Conservation (phyloP, 2,329 filamentous ascomycete species). For the Aspergillus sojae region DNA sequence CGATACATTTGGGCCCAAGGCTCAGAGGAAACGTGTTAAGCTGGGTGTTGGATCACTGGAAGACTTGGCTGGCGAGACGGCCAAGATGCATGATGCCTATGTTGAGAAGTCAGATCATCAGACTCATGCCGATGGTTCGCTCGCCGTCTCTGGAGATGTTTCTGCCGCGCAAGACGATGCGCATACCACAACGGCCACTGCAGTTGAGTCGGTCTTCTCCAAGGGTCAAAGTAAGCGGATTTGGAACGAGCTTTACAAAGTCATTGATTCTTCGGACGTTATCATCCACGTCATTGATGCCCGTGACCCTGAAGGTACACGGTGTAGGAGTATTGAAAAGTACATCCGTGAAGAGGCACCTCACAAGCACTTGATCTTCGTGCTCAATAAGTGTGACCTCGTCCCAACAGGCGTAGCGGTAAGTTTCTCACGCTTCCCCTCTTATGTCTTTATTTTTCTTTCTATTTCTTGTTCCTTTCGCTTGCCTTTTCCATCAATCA, state of each 20-base stretch:
- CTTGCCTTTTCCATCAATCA: constrained; percentile 22
- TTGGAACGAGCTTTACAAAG: constrained; percentile 96
- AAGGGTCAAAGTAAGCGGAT: constrained; percentile 96
- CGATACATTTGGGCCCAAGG: constrained; percentile 90
- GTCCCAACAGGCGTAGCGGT: constrained; percentile 92
- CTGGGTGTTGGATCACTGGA: constrained; percentile 78
- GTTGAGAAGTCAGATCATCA: constrained; percentile 78
- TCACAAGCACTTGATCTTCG: constrained; percentile 91
- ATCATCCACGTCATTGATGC: constrained; percentile 94
- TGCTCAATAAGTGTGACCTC: constrained; percentile 89
- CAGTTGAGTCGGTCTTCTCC: constrained; percentile 84
- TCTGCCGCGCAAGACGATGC: constrained; percentile 47
- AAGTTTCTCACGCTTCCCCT: constrained; percentile 57
- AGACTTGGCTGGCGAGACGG: constrained; percentile 78
- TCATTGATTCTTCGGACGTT: constrained; percentile 93
- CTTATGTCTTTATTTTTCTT: constrained; percentile 9
- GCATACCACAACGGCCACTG: constrained; percentile 54
- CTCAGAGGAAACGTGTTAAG: constrained; percentile 90
- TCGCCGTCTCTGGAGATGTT: constrained; percentile 59
- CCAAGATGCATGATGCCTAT: constrained; percentile 79
- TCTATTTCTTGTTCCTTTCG: constrained; percentile 5
- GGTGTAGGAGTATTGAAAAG: constrained; percentile 88
- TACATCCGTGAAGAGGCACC: constrained; percentile 91
- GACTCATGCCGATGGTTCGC: constrained; percentile 72
- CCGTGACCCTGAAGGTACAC: constrained; percentile 83